Conservation (phyloP, 805 yeast species). For the Ogataea neopini region DNA sequence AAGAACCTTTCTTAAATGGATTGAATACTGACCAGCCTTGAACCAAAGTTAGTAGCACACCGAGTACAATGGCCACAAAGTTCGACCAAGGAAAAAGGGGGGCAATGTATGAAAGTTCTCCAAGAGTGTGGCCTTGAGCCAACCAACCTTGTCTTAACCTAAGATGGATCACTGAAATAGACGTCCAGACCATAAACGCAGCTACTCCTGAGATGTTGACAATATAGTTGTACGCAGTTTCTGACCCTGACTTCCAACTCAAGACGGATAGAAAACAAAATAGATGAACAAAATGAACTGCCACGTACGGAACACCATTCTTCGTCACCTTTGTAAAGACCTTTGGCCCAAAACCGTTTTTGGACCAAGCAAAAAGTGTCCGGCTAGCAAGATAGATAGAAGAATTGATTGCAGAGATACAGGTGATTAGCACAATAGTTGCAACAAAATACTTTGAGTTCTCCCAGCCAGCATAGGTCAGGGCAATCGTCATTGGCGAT, state of each 20-base stretch:
- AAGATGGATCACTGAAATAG: slow-evolving; percentile 53
- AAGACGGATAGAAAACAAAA: slow-evolving; percentile 56
- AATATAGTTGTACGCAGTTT: slow-evolving; percentile 56
- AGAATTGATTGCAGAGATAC: slow-evolving; percentile 66
- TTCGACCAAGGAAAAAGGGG: slow-evolving; percentile 51
- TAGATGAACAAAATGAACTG: slow-evolving; percentile 52
- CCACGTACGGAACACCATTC: slow-evolving; percentile 60
- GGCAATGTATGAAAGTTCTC: slow-evolving; percentile 23
- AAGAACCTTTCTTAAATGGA: slow-evolving; percentile 55
- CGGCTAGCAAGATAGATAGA: slow-evolving; percentile 67
- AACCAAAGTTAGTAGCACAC: slow-evolving; percentile 67
- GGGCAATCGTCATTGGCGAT: slow-evolving; percentile 46
- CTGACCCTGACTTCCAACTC: slow-evolving; percentile 57
- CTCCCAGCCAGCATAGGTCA: slow-evolving; percentile 46
- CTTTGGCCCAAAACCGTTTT: slow-evolving; percentile 60
- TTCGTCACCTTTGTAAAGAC: slow-evolving; percentile 50
- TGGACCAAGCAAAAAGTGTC: slow-evolving; percentile 59
- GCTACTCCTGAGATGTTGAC: slow-evolving; percentile 63
- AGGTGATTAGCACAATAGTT: slow-evolving; percentile 56
- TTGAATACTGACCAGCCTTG: slow-evolving; percentile 65
- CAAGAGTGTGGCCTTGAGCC: slow-evolving; percentile 17
- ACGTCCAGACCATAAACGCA: slow-evolving; percentile 64
- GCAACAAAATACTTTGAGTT: slow-evolving; percentile 40
- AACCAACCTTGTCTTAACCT: slow-evolving; percentile 40
- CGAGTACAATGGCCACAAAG: slow-evolving; percentile 46